Evolutionary conservation across 192 early-diverging fungal species (phyloP).

Genomic region (Coemansia sp.): DNA sequence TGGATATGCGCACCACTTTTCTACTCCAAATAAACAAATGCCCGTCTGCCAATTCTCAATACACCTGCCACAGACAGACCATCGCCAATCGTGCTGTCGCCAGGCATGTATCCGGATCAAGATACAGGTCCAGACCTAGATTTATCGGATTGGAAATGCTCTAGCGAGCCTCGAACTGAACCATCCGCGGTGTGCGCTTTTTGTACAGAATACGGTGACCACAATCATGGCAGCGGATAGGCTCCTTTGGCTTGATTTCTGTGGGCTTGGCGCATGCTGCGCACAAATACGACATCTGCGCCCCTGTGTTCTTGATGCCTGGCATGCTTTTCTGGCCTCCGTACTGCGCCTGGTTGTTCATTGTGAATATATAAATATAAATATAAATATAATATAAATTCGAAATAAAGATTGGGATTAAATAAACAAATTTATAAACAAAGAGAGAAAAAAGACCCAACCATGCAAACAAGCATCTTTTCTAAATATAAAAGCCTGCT

Average conservation of each 20-base stretch:
- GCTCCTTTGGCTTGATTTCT: constrained; percentile 89
- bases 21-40: too few relatives aligned
- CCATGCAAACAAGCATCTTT: neutral
- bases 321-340: constrained; percentile 5
- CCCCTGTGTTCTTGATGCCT: neutral
- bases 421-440: neutral
- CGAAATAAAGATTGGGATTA: neutral
- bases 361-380: neutral
- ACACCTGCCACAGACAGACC: too few relatives aligned
- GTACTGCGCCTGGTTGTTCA: constrained; percentile 6
- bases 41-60: too few relatives aligned
- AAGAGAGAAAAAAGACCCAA: neutral
- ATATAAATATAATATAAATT: neutral
- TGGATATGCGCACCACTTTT: too few relatives aligned
- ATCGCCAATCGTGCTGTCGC: too few relatives aligned
- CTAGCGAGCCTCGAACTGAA: constrained; percentile 97
- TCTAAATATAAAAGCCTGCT: too few relatives aligned
- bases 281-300: constrained; percentile 34
- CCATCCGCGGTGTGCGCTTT: constrained; percentile 89
- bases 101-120: too few relatives aligned
- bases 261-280: constrained; percentile 83
- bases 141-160: too few relatives aligned
- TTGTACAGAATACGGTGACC: constrained; percentile 98
- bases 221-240: constrained; percentile 94
- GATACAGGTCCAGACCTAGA: too few relatives aligned